Base-by-base conservation (phyloP, 371 early-diverging fungal genomes). In the Rhizopus stolonifer region DNA sequence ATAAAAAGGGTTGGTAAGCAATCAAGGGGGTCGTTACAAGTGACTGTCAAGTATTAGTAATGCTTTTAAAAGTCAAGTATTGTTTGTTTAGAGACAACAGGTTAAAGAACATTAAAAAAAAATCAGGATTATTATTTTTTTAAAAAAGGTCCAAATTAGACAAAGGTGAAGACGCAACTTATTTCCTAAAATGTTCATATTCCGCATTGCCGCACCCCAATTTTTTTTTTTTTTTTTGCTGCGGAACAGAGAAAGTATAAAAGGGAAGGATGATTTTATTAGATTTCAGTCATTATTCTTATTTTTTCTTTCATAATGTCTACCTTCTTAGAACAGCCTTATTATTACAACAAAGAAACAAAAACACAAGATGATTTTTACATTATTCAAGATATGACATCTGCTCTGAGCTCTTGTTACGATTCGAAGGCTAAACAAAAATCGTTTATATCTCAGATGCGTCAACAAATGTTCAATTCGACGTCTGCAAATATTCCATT, bases 401-500 rank as follows among this genome's bases (percentile, higher is more conserved):
- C 5, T 3, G 21, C 1, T 1, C 14, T 17, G 8, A 31, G 4
- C 18, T 19, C 18, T 42, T 8, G 8, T 2, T 2, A 4, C 21
- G 21, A 7, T 1, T 2, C 10, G 8, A 42, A 2, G 8, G 22
- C 9, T 11, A 7, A 42, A 6, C 3, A 21, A 4, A 19, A 55
- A 24, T 42, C 54, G 17, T 51, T 63, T 13, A 38, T 64, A 11
- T 38, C 56, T 5, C 49, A 63, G 13, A 46, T 72, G 25, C 49
- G 59, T 13, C 50, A 70, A 18, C 50, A 58, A n/a, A 67, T 73
- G 34, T 73, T 64, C 38, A 73, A 61, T 19, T 56, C 70, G 0
- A 65, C 65, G 0, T 54, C 60, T 14, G 54, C 44, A 0, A 24
- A 46, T n/a, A 47, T 60, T 17, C 61, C 65, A 3, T 34, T 65